phyloP scores from a whole-genome alignment of 1,284 basidiomycete species.

The Marasmius tenuissimus region DNA sequence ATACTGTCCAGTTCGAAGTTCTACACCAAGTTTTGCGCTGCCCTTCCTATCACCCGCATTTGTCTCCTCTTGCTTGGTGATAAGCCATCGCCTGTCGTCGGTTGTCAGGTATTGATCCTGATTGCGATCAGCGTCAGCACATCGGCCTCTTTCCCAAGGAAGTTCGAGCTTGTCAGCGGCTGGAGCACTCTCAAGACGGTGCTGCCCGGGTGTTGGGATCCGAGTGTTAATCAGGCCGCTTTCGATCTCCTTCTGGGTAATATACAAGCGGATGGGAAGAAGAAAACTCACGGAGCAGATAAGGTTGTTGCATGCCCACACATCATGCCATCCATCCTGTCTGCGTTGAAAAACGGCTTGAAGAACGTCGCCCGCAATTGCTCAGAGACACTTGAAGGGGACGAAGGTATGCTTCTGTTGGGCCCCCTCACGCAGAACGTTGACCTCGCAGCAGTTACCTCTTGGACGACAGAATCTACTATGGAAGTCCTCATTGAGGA shows the following conservation, averaged over 20 bases:
- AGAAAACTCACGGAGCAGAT: slow-evolving; percentile 18
- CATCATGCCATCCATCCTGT: slow-evolving; percentile 68
- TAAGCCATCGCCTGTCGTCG: slow-evolving; percentile 58
- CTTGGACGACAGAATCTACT: slow-evolving; percentile 38
- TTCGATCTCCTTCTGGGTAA: slow-evolving; percentile 67
- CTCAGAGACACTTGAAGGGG: slow-evolving; percentile 28
- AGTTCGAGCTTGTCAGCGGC: slow-evolving; percentile 75
- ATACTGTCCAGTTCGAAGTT: slow-evolving; percentile 52
- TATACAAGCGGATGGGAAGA: slow-evolving; percentile 4
- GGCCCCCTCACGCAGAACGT: slow-evolving; percentile 6
- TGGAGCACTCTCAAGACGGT: slow-evolving; percentile 69
- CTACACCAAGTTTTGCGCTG: slow-evolving; percentile 63
- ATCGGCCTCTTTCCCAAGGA: slow-evolving; percentile 62
- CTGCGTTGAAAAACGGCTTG: slow-evolving; percentile 52
- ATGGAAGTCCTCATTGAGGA: slow-evolving; percentile 67
- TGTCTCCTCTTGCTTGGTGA: slow-evolving; percentile 72
- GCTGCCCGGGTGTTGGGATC: slow-evolving; percentile 68
- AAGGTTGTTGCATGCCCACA: slow-evolving; percentile 55
- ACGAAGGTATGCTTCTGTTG: slow-evolving; percentile 10
- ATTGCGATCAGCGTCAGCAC: slow-evolving; percentile 53
- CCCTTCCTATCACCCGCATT: slow-evolving; percentile 74
- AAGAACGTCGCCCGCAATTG: slow-evolving; percentile 35
- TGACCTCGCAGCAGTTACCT: slow-evolving; percentile 17
- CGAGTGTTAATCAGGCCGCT: slow-evolving; percentile 58
- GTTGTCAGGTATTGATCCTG: slow-evolving; percentile 59